phyloP scores from a whole-genome alignment of 352 stramenopile species.

The Phytophthora chlamydospora region DNA sequence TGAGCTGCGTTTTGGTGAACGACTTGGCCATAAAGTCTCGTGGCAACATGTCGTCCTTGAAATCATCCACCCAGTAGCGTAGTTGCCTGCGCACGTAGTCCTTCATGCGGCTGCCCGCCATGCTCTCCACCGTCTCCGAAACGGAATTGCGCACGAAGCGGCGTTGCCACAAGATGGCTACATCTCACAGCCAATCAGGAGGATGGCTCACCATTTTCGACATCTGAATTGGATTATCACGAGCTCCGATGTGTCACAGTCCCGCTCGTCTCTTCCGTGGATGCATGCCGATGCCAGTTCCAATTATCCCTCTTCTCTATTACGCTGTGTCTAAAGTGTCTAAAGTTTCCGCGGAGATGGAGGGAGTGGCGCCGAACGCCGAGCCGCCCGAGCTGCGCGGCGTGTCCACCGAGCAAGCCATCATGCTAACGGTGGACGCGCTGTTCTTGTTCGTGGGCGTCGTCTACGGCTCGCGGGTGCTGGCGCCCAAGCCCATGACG shows the following conservation, averaged over 20 bases:
- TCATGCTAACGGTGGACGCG: conserved; percentile 40
- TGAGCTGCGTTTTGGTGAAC: conserved; percentile 52
- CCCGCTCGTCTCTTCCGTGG: conserved; percentile 29
- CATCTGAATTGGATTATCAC: too few relatives aligned
- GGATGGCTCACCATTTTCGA: conserved; percentile 7
- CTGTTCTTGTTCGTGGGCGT: conserved; percentile 62
- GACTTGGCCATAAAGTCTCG: conserved; percentile 59
- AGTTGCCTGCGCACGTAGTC: conserved; percentile 74
- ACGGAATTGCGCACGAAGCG: conserved; percentile 17
- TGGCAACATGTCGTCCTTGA: conserved; percentile 62
- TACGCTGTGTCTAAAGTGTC: conserved; percentile 4
- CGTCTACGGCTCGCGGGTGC: conserved; percentile 56
- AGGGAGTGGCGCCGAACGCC: conserved; percentile 6
- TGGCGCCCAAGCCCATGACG: conserved; percentile 66
- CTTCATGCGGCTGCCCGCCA: conserved; percentile 60
- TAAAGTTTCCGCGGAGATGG: conserved; percentile 15
- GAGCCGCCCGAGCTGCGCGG: conserved; percentile 12
- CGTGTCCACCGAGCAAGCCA: conserved; percentile 27
- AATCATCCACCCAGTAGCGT: conserved; percentile 68
- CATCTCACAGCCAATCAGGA: conserved; percentile 10
- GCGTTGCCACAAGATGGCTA: conserved; percentile 20
- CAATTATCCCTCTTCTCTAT: too few relatives aligned
- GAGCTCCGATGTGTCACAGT: conserved; percentile 1
- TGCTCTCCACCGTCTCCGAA: conserved; percentile 3
- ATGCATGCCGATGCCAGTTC: background rate